Conservation (phyloP, 139 green algal genomes). For the Parachlorella kessleri region DNA sequence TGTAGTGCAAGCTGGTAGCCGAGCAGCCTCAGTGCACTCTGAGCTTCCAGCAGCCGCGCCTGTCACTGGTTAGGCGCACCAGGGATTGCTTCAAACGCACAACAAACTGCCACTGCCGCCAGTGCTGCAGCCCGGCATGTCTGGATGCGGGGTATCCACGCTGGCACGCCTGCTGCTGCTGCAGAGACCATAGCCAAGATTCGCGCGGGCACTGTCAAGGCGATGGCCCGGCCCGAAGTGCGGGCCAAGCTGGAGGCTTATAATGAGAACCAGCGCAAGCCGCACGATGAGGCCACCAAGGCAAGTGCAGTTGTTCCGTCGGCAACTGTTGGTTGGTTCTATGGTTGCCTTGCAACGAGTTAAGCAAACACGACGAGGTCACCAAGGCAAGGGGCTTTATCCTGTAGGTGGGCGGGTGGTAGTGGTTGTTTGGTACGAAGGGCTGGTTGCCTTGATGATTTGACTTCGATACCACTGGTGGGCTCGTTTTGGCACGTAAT, state of each 20-base stretch:
- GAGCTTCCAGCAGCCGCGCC: background rate
- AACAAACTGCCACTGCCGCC: background rate
- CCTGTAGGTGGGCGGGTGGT: no score
- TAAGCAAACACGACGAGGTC: no score
- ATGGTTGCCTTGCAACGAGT: no score
- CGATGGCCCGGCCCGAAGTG: conserved; percentile 52
- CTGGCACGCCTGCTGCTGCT: background rate
- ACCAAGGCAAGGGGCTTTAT: no score
- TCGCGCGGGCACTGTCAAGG: conserved; percentile 29
- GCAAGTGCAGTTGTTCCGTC: no score
- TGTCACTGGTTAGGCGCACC: no score
- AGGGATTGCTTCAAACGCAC: background rate
- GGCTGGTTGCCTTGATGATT: no score
- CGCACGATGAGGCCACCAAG: conserved; percentile 18
- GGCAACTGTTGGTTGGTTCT: no score
- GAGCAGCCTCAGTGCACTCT: background rate
- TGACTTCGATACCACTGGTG: no score
- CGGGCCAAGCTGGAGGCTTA: conserved; percentile 24
- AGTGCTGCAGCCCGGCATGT: background rate
- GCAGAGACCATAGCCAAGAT: conserved; percentile 44
- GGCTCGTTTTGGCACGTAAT: no score
- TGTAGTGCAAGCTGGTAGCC: no score
- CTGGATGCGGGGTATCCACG: background rate
- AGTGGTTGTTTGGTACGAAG: no score
- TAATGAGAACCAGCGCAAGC: conserved; percentile 6